Base-by-base conservation (phyloP, 495 filamentous ascomycete genomes). In the Tuber magnatum region DNA sequence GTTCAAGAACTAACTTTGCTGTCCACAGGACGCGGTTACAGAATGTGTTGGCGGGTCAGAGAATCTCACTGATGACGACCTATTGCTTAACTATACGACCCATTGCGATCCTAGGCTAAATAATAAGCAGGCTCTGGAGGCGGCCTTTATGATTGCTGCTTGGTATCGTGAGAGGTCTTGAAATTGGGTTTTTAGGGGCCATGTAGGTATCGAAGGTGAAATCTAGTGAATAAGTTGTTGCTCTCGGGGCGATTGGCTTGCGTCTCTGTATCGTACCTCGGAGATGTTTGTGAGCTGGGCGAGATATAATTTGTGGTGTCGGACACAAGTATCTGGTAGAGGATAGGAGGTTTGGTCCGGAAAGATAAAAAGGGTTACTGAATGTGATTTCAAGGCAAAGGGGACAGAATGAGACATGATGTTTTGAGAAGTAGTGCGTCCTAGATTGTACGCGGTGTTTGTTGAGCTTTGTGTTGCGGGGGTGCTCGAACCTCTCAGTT, bases 91-190 rank as follows among this genome's bases (percentile, higher is more conserved):
- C 73, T 99, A 99, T 83, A 96, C 92, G 3, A 95, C 91, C 41
- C 97, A 94, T 86, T 99, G 95, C 83, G 95, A 99, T 82, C 95
- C 95, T 6, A 85, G 95, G 18, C 85, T 99, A 69, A 99, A 99
- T 82, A 95, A 98, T 87, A 97, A 97, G 84, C 95, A 99, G 85
- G 93, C 95, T 24, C 87, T 99, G 39, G 95, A 99, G 84, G 84
- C 97, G 82, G 93, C 95, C 2, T 99, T 99, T 83, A 84, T 99
- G 81, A 90, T 99, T 73, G 95, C 95, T 2, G 93, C 92, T 12
- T 92, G 93, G 82, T 97, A 91, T 84, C 85, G 91, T 9, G 87
- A 81, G 56, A 80, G 81, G 70, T 24, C 39, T 46, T 80, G 38
- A 78, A 16, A 16, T 1, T 14, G 16, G n/a, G 22, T 38, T 40